Evolutionary conservation across 2,329 filamentous ascomycete genomes (phyloP), one percentile per base, ranked within the genome.

Genomic region (Aspergillus sp.): DNA sequence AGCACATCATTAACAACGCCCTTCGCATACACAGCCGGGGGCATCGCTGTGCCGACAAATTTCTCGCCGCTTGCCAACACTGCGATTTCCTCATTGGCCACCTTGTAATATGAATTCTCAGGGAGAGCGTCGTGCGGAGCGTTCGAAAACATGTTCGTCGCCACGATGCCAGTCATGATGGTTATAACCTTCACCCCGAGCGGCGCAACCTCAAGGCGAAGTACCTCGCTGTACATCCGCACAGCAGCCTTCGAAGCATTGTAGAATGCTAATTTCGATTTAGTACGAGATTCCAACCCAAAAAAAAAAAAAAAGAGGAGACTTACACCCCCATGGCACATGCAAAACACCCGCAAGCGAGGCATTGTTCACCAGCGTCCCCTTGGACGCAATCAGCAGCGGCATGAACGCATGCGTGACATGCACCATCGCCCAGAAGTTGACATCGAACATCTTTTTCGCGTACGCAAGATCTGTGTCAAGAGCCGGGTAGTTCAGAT

Each of bases 371-470:
- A 68, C 60, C 11, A 74, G 51, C 5, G 62, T 60, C 1, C 66
- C 68, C 30, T 63, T 65, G 4, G 62, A 55, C 3, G 62, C 55
- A 18, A 71, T 66, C 1, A 74, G n/a, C 49, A 72, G 24, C 9
- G 63, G 65, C 0, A 60, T 41, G 57, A 80, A 80, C 0, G 70
- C 69, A 38, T 80, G 73, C 2, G 71, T 71, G 8, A 76, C 66
- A 7, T 63, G 58, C 5, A 80, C 44, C 1, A 68, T 39, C 2
- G 71, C 71, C 69, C 72, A 80, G 20, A 78, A 64, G 59, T 81
- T 81, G 15, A 76, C 64, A 12, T 80, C 75, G 56, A 74, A 79
- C 3, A 78, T 32, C 15, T 53, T 58, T 48, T 70, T 74, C n/a
- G 70, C 72, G 15, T 72, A 59, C 1, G 66, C 62, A 2, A 78